Conservation (phyloP, 106 monocot species). For the Chionographis japonica region DNA sequence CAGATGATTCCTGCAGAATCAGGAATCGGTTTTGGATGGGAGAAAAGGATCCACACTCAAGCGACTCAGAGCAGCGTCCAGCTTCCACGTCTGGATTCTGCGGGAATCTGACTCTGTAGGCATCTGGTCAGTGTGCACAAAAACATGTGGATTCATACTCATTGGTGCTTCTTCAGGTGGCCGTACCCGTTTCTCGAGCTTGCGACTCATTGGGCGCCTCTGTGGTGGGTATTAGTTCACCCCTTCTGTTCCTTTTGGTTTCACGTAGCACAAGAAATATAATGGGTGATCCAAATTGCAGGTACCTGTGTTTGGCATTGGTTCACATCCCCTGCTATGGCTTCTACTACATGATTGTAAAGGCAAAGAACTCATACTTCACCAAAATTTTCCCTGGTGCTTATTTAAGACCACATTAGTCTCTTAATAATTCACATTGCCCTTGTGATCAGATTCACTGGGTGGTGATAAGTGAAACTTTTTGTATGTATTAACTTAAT, state of each 20-base stretch:
- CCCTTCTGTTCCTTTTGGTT: not conserved
- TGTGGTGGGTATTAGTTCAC: constrained; percentile 20
- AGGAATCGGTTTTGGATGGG: no score
- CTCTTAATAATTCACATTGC: not conserved
- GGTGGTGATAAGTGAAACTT: no score
- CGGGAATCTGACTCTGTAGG: no score
- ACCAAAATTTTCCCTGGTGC: constrained; percentile 25
- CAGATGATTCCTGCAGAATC: no score
- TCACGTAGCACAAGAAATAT: not conserved
- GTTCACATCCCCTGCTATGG: constrained; percentile 52
- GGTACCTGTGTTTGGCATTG: constrained; percentile 37
- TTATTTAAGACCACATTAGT: constrained; percentile 4
- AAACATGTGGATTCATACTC: not conserved
- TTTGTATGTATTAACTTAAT: no score
- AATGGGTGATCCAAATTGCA: constrained; percentile 5
- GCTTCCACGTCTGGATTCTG: no score
- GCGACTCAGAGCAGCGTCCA: no score
- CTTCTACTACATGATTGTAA: constrained; percentile 30
- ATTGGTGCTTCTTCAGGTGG: constrained; percentile 38
- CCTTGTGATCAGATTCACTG: no score
- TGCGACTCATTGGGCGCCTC: constrained; percentile 31
- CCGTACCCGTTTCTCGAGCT: constrained; percentile 67
- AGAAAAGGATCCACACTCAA: no score
- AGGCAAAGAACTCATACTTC: constrained; percentile 29
- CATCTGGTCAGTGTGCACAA: no score